Evolutionary conservation across 2,329 filamentous ascomycete species (phyloP).

Genomic region (Talaromyces sp.): DNA sequence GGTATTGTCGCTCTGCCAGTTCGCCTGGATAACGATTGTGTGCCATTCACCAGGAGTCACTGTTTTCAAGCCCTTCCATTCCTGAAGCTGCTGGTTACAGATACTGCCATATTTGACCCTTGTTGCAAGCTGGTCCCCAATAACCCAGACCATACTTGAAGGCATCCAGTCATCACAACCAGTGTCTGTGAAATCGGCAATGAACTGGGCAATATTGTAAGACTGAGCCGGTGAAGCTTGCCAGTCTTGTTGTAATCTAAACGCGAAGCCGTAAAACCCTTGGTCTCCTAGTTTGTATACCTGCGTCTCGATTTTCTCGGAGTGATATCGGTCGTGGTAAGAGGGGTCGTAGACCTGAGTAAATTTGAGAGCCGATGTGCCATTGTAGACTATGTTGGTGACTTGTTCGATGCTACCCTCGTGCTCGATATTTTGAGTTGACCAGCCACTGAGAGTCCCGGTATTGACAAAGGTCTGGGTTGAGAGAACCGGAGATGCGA

Average conservation of each 20-base stretch:
- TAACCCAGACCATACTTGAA: slow-evolving; percentile 46
- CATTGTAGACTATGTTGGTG: slow-evolving; percentile 37
- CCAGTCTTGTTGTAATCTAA: slow-evolving; percentile 47
- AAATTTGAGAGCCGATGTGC: slow-evolving; percentile 42
- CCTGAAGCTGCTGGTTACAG: slow-evolving; percentile 31
- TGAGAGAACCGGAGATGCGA: slow-evolving; percentile 2
- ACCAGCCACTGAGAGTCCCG: slow-evolving; percentile 39
- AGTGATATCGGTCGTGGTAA: slow-evolving; percentile 47
- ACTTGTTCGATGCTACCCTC: slow-evolving; percentile 41
- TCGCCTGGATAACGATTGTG: slow-evolving; percentile 43
- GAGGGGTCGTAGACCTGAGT: slow-evolving; percentile 34
- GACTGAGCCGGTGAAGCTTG: slow-evolving; percentile 41
- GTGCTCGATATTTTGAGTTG: slow-evolving; percentile 37
- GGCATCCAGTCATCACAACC: slow-evolving; percentile 48
- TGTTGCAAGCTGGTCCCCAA: slow-evolving; percentile 40
- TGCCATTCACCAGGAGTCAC: slow-evolving; percentile 46
- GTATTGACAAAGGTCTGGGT: slow-evolving; percentile 21
- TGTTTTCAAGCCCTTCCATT: slow-evolving; percentile 33
- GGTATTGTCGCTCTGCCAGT: slow-evolving; percentile 42
- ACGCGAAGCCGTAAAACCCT: slow-evolving; percentile 49
- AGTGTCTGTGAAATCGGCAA: slow-evolving; percentile 44
- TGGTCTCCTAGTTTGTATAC: slow-evolving; percentile 44
- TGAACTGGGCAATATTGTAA: slow-evolving; percentile 51
- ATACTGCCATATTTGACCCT: slow-evolving; percentile 41
- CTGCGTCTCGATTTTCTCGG: slow-evolving; percentile 43